Conservation (phyloP, 2,329 filamentous ascomycete species). For the Curvularia spicifera region DNA sequence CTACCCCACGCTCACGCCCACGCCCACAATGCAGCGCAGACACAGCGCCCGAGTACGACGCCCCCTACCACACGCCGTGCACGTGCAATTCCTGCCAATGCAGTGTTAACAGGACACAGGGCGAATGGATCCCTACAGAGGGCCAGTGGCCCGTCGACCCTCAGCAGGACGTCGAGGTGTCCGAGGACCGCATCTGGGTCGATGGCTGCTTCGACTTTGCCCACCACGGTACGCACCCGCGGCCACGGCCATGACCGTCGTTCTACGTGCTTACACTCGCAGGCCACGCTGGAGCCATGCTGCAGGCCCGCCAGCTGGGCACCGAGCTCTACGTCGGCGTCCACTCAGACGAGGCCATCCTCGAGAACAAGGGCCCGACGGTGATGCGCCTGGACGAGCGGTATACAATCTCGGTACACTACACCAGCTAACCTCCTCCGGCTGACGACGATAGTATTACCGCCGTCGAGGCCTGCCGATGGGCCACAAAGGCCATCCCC, state of each 20-base stretch:
- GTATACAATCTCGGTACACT: slow-evolving; percentile 50
- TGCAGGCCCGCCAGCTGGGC: slow-evolving; percentile 92
- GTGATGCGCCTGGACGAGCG: slow-evolving; percentile 95
- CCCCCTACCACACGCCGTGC: neutral
- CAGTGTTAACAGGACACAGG: slow-evolving; percentile 25
- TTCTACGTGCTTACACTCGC: slow-evolving; percentile 9
- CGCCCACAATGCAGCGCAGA: slow-evolving; percentile 40
- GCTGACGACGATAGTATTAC: slow-evolving; percentile 65
- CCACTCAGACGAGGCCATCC: slow-evolving; percentile 93
- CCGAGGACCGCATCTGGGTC: slow-evolving; percentile 86
- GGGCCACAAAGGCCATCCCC: slow-evolving; percentile 84
- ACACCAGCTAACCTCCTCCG: slow-evolving; percentile 14
- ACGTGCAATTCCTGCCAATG: neutral
- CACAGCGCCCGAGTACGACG: slow-evolving; percentile 46
- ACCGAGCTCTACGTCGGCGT: slow-evolving; percentile 89
- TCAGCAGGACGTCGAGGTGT: slow-evolving; percentile 64
- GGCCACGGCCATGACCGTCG: neutral
- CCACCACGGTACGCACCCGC: slow-evolving; percentile 74
- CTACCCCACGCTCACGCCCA: neutral
- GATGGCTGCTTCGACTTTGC: slow-evolving; percentile 99
- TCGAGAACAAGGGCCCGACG: slow-evolving; percentile 96
- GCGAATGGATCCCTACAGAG: slow-evolving; percentile 55
- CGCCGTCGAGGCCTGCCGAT: slow-evolving; percentile 92
- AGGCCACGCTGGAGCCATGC: slow-evolving; percentile 96
- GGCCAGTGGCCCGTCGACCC: slow-evolving; percentile 71